Evolutionary conservation across 305 asterid genomes (phyloP), one percentile per base, ranked within the genome.

Genomic region (Plantago rigida): DNA sequence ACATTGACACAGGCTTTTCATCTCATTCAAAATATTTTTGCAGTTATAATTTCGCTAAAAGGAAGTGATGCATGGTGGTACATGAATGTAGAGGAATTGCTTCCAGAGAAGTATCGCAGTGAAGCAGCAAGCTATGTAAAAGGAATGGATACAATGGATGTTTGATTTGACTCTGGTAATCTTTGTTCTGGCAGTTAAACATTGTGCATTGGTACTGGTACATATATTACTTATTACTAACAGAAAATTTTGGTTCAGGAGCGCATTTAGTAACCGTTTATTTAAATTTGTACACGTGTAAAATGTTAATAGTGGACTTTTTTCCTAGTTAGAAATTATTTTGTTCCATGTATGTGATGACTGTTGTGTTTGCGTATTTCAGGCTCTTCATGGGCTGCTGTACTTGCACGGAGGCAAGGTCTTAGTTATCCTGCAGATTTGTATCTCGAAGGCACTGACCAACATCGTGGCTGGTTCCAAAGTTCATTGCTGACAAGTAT

Each of bases 311-410:
- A 0, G 7, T 31, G 5, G 5, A 5, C 7, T 31, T 2, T 31
- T 4, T 31, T 3, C 7, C 39, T 4, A 31, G 39, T 31, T 31
- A 5, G 7, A 31, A 31, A 31, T 4, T 31, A 31, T 31, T 31
- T 5, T 31, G 7, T 31, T 31, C 6, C 2, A 5, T 0, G 5
- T 4, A 4, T 3, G 39, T 31, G 7, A 31, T 3, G 39, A 31
- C 19, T 52, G 13, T 12, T 52, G 41, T 24, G 56, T 59, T 22
- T 2, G 28, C 48, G 31, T 50, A 55, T 71, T 76, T 51, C 67
- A 91, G 98, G 98, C 60, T 91, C 98, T 69, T 91, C 98, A 17
- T 91, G 98, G 98, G 95, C 98, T 76, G 98, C 95, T 69, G 96
- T 88, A 49, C 77, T 91, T 72, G 89, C 80, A 42, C 86, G 79